phyloP scores from a whole-genome alignment of 768 basidiomycete genomes.

The Pholiota molesta region DNA sequence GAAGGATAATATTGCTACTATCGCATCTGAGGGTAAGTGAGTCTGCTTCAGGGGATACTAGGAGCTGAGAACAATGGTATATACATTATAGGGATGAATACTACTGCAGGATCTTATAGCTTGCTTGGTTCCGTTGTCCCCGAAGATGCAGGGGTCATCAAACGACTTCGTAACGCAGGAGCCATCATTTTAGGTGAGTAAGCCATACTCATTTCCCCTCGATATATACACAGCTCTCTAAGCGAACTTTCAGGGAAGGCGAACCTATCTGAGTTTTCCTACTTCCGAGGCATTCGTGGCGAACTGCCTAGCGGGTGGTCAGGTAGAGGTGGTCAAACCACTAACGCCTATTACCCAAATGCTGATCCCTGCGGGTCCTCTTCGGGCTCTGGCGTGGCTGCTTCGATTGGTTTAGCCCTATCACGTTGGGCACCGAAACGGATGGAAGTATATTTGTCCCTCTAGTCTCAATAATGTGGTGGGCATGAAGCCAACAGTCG shows the following conservation, averaged over 20 bases:
- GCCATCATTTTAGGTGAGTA: slow-evolving; percentile 47
- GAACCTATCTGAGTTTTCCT: slow-evolving; percentile 57
- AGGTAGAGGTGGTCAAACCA: slow-evolving; percentile 54
- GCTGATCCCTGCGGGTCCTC: slow-evolving; percentile 62
- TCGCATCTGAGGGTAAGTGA: slow-evolving; percentile 43
- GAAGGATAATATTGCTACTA: slow-evolving; percentile 51
- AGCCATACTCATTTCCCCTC: not conserved
- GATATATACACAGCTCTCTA: not conserved
- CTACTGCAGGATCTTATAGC: slow-evolving; percentile 47
- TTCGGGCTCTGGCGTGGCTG: slow-evolving; percentile 58
- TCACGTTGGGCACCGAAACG: slow-evolving; percentile 52
- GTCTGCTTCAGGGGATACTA: not conserved
- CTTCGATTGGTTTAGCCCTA: slow-evolving; percentile 55
- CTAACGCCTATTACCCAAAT: slow-evolving; percentile 51
- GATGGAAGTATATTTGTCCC: slow-evolving; percentile 61
- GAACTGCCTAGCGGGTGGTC: slow-evolving; percentile 55
- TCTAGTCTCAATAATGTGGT: slow-evolving; percentile 54
- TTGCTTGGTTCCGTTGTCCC: slow-evolving; percentile 46
- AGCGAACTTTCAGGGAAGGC: slow-evolving; percentile 45
- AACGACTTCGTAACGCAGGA: slow-evolving; percentile 42
- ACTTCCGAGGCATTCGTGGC: slow-evolving; percentile 46
- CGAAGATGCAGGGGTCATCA: slow-evolving; percentile 47
- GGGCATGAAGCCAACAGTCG: slow-evolving; percentile 64
- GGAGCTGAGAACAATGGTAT: not conserved
- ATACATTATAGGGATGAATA: slow-evolving; percentile 41